Evolutionary conservation across 2,329 filamentous ascomycete species (phyloP).

Genomic region (Epichloe gansuensis): DNA sequence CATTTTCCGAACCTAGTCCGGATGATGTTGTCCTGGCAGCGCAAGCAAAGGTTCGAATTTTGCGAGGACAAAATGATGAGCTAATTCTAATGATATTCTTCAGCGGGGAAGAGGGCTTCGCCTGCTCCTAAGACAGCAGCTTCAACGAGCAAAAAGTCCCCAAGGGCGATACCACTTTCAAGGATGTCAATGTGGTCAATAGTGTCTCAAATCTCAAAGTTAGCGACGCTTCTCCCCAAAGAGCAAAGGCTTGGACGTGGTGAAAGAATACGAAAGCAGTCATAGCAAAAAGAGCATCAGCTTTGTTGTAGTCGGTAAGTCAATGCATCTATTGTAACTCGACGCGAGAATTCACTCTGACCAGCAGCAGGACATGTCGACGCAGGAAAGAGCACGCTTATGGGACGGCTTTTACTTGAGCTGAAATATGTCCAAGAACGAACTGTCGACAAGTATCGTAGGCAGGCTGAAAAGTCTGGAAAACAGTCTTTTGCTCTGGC

Average conservation of each 20-base stretch:
- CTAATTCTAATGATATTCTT: conserved; percentile 37
- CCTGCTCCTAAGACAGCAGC: conserved; percentile 20
- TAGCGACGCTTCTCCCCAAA: conserved; percentile 45
- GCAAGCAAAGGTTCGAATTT: conserved; percentile 72
- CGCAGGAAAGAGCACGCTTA: conserved; percentile 92
- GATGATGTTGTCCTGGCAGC: conserved; percentile 82
- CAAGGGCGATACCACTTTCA: conserved; percentile 21
- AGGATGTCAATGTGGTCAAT: conserved; percentile 16
- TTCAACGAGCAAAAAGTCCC: conserved; percentile 21
- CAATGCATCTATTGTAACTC: too few relatives aligned
- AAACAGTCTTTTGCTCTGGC: conserved; percentile 94
- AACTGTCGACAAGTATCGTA: conserved; percentile 76
- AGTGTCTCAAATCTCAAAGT: conserved; percentile 27
- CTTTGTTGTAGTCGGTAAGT: conserved; percentile 81
- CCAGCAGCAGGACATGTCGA: conserved; percentile 68
- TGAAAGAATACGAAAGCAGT: conserved; percentile 66
- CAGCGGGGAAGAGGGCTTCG: conserved; percentile 42
- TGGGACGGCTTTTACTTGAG: conserved; percentile 88
- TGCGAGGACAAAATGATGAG: conserved; percentile 35
- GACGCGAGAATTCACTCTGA: not conserved
- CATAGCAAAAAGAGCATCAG: conserved; percentile 71
- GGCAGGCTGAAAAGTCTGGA: conserved; percentile 81
- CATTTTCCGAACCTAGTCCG: conserved; percentile 78
- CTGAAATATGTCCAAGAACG: conserved; percentile 78
- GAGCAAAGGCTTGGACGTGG: conserved; percentile 73